These are phyloP conservation scores for Melampsora americana DNA, from an alignment of 1,284 basidiomycete genomes.

Conservation along the genomic window DNA sequence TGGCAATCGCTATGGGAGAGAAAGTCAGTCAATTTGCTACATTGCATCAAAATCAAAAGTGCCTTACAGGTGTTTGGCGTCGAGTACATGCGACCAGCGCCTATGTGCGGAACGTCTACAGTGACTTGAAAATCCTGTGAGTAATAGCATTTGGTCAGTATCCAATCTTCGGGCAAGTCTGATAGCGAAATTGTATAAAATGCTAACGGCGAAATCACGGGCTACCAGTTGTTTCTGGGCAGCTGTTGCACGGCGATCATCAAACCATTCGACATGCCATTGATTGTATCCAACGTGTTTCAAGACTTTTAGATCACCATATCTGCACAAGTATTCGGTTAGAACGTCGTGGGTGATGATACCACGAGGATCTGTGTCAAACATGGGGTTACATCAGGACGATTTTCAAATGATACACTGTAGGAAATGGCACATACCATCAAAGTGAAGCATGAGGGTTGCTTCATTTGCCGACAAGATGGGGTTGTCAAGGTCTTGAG, in stretches of 20 bases:
- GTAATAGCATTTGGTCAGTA: too few species aligned
- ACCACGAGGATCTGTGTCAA: slow-evolving; percentile 31
- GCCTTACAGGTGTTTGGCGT: slow-evolving; percentile 10
- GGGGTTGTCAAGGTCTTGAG: slow-evolving; percentile 39
- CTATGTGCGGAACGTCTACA: slow-evolving; percentile 14
- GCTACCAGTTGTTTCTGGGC: slow-evolving; percentile 32
- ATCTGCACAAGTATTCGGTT: slow-evolving; percentile 32
- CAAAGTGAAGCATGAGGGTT: slow-evolving; percentile 25
- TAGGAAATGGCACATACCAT: slow-evolving; percentile 15
- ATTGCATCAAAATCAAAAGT: background rate
- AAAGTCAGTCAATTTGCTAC: background rate
- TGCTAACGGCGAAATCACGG: slow-evolving; percentile 36
- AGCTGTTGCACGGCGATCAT: slow-evolving; percentile 29
- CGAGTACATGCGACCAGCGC: background rate
- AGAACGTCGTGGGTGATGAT: slow-evolving; percentile 39
- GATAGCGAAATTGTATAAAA: too few species aligned
- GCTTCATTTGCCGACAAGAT: slow-evolving; percentile 42
- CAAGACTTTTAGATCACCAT: slow-evolving; percentile 39
- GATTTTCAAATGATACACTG: background rate
- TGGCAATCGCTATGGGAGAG: background rate
- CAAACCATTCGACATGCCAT: slow-evolving; percentile 40
- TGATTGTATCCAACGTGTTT: slow-evolving; percentile 8
- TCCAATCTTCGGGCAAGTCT: too few species aligned
- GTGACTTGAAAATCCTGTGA: slow-evolving; percentile 38
- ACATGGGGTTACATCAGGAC: background rate